Evolutionary conservation across 1,139 yeast species (phyloP).

Genomic region (Saccharomyces hybrid): DNA sequence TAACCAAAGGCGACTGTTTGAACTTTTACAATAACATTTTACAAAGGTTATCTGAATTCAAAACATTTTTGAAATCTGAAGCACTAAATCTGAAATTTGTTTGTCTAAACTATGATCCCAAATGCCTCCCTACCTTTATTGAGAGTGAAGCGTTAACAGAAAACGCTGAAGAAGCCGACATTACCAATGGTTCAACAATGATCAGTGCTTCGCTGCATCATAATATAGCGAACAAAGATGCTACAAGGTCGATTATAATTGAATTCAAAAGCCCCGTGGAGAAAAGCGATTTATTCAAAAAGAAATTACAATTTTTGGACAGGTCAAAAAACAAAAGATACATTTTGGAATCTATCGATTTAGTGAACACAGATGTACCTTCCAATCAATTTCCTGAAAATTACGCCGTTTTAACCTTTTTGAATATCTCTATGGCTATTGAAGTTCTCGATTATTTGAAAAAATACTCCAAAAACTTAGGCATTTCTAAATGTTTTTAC

Average conservation of each 20-base stretch:
- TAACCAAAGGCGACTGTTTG: constrained; percentile 39
- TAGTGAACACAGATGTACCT: constrained; percentile 39
- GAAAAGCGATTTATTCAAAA: constrained; percentile 35
- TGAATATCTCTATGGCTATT: constrained; percentile 74
- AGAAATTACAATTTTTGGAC: constrained; percentile 41
- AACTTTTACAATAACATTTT: constrained; percentile 40
- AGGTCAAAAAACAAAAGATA: constrained; percentile 36
- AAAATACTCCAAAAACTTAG: constrained; percentile 42
- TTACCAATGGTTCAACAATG: background rate
- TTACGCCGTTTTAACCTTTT: constrained; percentile 76
- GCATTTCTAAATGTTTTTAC: constrained; percentile 54
- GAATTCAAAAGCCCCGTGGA: constrained; percentile 15
- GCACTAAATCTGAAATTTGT: constrained; percentile 60
- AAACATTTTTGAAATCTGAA: constrained; percentile 38
- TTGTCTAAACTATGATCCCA: constrained; percentile 40
- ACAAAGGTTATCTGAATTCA: constrained; percentile 40
- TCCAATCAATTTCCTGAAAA: constrained; percentile 28
- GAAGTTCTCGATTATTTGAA: constrained; percentile 65
- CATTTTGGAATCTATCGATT: constrained; percentile 65
- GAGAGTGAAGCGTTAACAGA: constrained; percentile 39
- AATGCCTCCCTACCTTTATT: background rate
- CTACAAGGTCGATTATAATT: constrained; percentile 26
- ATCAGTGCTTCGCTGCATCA: background rate
- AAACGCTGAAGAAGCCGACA: constrained; percentile 33
- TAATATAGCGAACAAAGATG: constrained; percentile 16